Conservation (phyloP, 305 asterid species). For the Solanum hybrid region DNA sequence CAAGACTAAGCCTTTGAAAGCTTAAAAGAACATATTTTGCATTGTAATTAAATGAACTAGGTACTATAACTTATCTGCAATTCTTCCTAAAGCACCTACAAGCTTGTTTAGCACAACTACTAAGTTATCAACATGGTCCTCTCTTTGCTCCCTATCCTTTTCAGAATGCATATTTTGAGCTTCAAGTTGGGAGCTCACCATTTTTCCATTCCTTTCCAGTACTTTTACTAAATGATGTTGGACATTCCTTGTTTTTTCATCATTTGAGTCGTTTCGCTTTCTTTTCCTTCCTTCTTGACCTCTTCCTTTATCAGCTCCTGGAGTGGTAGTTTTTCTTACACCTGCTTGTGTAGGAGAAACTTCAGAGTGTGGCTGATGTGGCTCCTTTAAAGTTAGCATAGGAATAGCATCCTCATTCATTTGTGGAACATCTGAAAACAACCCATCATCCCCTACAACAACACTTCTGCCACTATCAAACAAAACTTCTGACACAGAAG, state of each 20-base stretch:
- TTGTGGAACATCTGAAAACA: constrained; percentile 41
- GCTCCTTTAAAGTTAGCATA: constrained; percentile 33
- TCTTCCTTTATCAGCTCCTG: background rate
- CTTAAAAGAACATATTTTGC: background rate
- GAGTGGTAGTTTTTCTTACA: background rate
- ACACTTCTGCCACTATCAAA: constrained; percentile 50
- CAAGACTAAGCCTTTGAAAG: background rate
- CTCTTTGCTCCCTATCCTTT: constrained; percentile 19
- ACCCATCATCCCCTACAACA: constrained; percentile 44
- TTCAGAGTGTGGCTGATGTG: constrained; percentile 20
- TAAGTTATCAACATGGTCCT: constrained; percentile 12
- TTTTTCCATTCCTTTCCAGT: constrained; percentile 10
- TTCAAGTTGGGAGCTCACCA: constrained; percentile 23
- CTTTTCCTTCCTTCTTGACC: constrained; percentile 10
- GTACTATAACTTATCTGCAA: constrained; percentile 24
- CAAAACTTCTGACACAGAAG: constrained; percentile 27
- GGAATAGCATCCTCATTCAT: constrained; percentile 24
- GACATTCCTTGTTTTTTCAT: background rate
- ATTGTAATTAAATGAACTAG: background rate
- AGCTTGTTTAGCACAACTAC: constrained; percentile 19
- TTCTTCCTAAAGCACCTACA: constrained; percentile 22
- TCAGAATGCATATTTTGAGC: constrained; percentile 10
- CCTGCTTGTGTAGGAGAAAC: constrained; percentile 30
- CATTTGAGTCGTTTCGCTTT: background rate
- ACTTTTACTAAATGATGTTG: constrained; percentile 3